Base-by-base conservation (phyloP, 495 filamentous ascomycete genomes). In the Penicillium chermesinum region DNA sequence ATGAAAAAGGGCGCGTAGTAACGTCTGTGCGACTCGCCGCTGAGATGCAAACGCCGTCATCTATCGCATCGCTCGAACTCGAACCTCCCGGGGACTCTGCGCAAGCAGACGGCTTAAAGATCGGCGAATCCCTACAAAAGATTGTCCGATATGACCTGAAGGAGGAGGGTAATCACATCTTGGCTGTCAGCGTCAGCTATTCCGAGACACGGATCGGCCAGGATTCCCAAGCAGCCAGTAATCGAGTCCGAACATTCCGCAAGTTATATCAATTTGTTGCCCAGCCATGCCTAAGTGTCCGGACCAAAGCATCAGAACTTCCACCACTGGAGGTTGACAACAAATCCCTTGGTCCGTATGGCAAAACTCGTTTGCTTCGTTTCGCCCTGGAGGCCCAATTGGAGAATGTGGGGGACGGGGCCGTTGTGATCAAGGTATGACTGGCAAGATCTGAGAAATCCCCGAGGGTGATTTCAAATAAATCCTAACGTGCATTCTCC, bases 261-360 rank as follows among this genome's bases (percentile, higher is more conserved):
- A 98, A 98, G 66, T 67, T 98, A 50, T 98, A 98, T 64, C 94
- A 97, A 65, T 98, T 98, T 60, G 83, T 91, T 17, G 91, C 90
- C 39, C 89, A 91, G 66, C 83, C 85, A 45, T 87, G 88, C 54
- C 69, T 98, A 49, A 87, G 90, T 45, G 91, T 98, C 17, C 72
- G 93, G 47, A 96, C 93, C 0, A 98, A 98, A 61, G 77, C 85
- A 0, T 85, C 84, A 6, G 72, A 78, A 18, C 53, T 95, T 48
- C 61, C 73, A 21, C 61, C 66, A 1, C 38, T 65, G 38, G 70
- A 72, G 32, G 58, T 73, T 4, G 62, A 71, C 1, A 75, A 75
- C 41, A 74, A 73, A 46, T 59, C 65, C 7, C 48, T 73, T 6
- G 69, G 70, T 6, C 71, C 72, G 12, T 75, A 74, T 50, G 71